Evolutionary conservation across 345 rosid species (phyloP).

Genomic region (Salix exigua): DNA sequence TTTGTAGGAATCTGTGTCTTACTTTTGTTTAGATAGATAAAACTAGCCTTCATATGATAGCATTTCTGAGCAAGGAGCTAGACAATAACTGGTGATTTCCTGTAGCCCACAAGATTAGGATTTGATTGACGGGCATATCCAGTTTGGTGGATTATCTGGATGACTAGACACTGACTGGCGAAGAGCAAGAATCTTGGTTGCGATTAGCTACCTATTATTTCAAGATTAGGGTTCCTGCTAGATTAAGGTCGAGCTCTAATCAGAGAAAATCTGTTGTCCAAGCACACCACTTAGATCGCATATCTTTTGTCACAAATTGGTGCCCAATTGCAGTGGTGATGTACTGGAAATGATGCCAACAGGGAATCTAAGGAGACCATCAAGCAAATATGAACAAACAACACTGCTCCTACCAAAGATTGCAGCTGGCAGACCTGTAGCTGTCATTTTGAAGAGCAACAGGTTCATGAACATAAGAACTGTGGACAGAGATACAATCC

Average conservation of each 20-base stretch:
- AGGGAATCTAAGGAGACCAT: too few species aligned
- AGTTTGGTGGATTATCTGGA: background rate
- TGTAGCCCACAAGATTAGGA: background rate
- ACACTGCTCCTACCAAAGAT: background rate
- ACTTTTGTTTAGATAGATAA: background rate
- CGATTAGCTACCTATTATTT: too few species aligned
- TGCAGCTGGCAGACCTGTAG: background rate
- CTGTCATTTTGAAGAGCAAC: background rate
- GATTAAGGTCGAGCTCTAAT: background rate
- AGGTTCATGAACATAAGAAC: background rate
- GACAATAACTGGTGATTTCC: background rate
- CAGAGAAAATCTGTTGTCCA: background rate
- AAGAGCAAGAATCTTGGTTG: too few species aligned
- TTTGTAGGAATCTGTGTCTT: too few species aligned
- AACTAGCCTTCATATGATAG: too few species aligned
- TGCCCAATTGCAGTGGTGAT: background rate
- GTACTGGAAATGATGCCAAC: too few species aligned
- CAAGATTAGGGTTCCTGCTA: background rate
- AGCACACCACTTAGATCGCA: background rate
- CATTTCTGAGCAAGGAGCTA: background rate
- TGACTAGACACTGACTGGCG: too few species aligned
- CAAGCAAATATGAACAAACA: background rate
- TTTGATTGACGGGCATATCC: background rate
- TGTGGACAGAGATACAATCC: background rate
- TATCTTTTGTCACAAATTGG: background rate